These are phyloP conservation scores for Pseudocercospora ulei DNA, from an alignment of 2,329 filamentous ascomycete genomes.

Conservation along the genomic window DNA sequence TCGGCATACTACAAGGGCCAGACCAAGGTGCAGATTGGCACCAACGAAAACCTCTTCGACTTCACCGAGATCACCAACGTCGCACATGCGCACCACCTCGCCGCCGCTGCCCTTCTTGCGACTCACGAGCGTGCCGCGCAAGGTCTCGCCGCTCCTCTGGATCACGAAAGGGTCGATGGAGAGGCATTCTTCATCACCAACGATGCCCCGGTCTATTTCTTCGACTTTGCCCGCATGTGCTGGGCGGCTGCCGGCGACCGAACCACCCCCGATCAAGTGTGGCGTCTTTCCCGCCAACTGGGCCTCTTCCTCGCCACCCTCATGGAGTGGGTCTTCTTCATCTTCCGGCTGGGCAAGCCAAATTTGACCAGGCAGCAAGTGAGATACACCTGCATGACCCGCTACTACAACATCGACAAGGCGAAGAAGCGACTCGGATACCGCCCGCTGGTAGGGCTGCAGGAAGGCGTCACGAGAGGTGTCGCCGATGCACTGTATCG, in stretches of 20 bases:
- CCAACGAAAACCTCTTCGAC: slow-evolving; percentile 47
- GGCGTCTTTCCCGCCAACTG: slow-evolving; percentile 38
- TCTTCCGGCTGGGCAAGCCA: slow-evolving; percentile 38
- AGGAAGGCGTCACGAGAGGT: slow-evolving; percentile 50
- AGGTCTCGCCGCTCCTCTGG: slow-evolving; percentile 36
- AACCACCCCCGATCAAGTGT: slow-evolving; percentile 36
- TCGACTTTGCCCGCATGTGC: slow-evolving; percentile 42
- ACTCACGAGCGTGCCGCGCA: slow-evolving; percentile 34
- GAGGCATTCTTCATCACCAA: slow-evolving; percentile 47
- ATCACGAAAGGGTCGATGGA: slow-evolving; percentile 43
- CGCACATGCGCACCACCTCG: slow-evolving; percentile 45
- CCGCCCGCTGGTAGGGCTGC: slow-evolving; percentile 54
- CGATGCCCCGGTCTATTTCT: slow-evolving; percentile 44
- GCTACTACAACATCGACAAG: slow-evolving; percentile 70
- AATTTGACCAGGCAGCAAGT: slow-evolving; percentile 44
- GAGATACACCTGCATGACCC: slow-evolving; percentile 61
- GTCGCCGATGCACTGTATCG: slow-evolving; percentile 37
- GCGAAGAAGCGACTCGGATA: slow-evolving; percentile 62
- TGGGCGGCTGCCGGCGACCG: slow-evolving; percentile 41
- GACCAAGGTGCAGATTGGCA: slow-evolving; percentile 44
- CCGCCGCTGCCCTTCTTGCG: slow-evolving; percentile 42
- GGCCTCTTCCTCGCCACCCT: slow-evolving; percentile 38
- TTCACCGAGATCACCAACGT: slow-evolving; percentile 48
- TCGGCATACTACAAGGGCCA: slow-evolving; percentile 41
- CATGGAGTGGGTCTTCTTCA: slow-evolving; percentile 41